Percentiles rank a stretch among this genome's conserved stretches.
Evolutionary conservation across 495 filamentous ascomycete genomes (phyloP).

Genomic region (Niebla homalea): DNA sequence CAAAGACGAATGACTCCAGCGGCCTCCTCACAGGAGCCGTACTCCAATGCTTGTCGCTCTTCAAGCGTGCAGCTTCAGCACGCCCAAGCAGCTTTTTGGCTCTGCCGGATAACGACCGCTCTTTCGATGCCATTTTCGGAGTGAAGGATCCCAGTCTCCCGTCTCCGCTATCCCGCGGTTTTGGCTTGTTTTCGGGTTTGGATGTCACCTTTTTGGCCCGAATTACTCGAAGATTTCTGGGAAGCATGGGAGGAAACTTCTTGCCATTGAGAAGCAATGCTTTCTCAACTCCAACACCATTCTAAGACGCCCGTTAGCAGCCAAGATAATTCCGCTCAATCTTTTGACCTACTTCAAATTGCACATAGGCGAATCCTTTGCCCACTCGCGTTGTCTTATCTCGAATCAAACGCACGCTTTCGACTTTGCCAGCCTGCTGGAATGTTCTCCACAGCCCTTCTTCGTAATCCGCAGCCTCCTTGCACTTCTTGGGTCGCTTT

Average conservation of each 20-base stretch:
- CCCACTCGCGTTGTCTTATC: constrained; percentile 83
- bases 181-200: constrained; percentile 24
- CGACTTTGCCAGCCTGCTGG: constrained; percentile 55
- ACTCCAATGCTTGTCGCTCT: constrained; percentile 25
- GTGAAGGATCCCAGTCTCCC: constrained; percentile 34
- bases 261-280: constrained; percentile 77
- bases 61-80: constrained; percentile 57
- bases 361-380: constrained; percentile 96
- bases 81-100: constrained; percentile 72
- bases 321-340: background rate
- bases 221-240: constrained; percentile 71
- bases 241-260: constrained; percentile 84
- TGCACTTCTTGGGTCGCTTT: constrained; percentile 50
- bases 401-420: constrained; percentile 86
- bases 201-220: constrained; percentile 64
- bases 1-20: constrained; percentile 68
- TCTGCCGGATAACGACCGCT: constrained; percentile 63
- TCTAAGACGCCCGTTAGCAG: constrained; percentile 28
- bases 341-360: constrained; percentile 53
- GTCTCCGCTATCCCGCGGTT: constrained; percentile 14
- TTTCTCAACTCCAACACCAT: constrained; percentile 73
- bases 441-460: constrained; percentile 93
- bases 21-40: constrained; percentile 30
- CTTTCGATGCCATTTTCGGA: constrained; percentile 51
- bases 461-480: constrained; percentile 74